These are phyloP conservation scores for Soucietia sequanensis DNA, from an alignment of 805 yeast genomes.

Conservation along the genomic window DNA sequence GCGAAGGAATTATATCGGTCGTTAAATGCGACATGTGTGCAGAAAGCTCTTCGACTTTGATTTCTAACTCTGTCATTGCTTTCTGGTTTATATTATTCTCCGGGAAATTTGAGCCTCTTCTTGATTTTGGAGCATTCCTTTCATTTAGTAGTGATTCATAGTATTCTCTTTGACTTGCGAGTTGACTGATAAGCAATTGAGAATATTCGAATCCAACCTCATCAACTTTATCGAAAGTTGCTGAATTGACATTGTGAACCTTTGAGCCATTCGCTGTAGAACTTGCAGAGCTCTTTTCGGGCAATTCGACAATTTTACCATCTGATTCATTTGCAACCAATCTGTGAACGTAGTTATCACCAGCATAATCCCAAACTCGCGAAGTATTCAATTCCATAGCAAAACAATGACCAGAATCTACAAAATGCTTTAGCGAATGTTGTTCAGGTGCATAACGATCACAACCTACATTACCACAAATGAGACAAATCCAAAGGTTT, in stretches of 20 bases:
- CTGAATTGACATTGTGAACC: constrained; percentile 2
- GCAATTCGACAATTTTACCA: constrained; percentile 83
- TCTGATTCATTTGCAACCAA: constrained; percentile 80
- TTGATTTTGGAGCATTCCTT: constrained; percentile 14
- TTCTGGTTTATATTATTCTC: too few species aligned
- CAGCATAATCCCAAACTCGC: constrained; percentile 93
- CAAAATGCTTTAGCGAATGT: constrained; percentile 83
- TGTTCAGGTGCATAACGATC: constrained; percentile 77
- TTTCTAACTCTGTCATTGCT: constrained; percentile 17
- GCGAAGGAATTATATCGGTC: constrained; percentile 28
- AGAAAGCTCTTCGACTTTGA: constrained; percentile 26
- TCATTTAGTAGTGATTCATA: constrained; percentile 53
- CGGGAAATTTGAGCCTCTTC: constrained; percentile 17
- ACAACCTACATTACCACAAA: constrained; percentile 92
- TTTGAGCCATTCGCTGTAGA: constrained; percentile 4
- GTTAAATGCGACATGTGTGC: constrained; percentile 23
- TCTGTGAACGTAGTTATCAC: constrained; percentile 87
- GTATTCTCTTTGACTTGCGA: constrained; percentile 83
- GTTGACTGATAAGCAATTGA: constrained; percentile 70
- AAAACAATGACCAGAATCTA: constrained; percentile 78
- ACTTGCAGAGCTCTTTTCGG: constrained; percentile 26
- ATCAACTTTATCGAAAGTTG: constrained; percentile 41
- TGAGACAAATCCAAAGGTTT: constrained; percentile 83
- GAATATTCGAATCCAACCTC: constrained; percentile 77
- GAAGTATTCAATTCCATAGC: constrained; percentile 85